Base-by-base conservation (phyloP, 2,329 filamentous ascomycete genomes). In the Tolypocladium inflatum region DNA sequence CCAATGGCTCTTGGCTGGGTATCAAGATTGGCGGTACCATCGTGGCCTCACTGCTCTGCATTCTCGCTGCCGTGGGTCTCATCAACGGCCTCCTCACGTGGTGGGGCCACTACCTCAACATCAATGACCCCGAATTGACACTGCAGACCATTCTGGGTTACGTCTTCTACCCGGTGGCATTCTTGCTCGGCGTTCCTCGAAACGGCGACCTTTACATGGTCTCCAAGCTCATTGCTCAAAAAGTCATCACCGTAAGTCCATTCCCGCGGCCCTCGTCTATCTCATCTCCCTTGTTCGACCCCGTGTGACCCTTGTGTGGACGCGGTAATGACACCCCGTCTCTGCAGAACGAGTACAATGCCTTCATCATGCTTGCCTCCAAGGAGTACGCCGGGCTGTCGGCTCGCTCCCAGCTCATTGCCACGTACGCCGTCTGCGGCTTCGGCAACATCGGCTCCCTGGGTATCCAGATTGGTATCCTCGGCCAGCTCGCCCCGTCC, bases 21-120 rank as follows among this genome's bases (percentile, higher is more conserved):
- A 80, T 95, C 66, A 93, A 91, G 78, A 91, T 95, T 63, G 90
- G 86, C 4, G 89, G 88, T 61, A 93, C 91, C 82, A 93, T 95
- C 58, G 68, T 89, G 52, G 81, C 86, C 39, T 90, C 86, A 0
- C 79, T 95, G n/a, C 82, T 95, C 35, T 92, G 89, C 74, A 91
- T 95, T 66, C 86, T 95, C 62, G 88, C 89, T 21, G 78, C 91
- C 38, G 80, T 96, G 55, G 87, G 79, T 35, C 79, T 95, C 45
- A 72, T 88, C 66, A 88, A 95, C 67, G 90, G 86, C 55, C 78
- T 95, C 9, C 78, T 96, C 26, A 88, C 84, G 57, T 95, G 91
- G 91, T 91, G 88, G 85, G 90, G 90, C 37, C 80, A 78, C 51
- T 96, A 93, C 73, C 77, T 91, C 64, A 85, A 88, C 72, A 86